A percentile compares a stretch with the other conserved stretches of the same genome.
Evolutionary conservation across 1,284 basidiomycete genomes (phyloP).

Genomic region (Agaricales sp.): DNA sequence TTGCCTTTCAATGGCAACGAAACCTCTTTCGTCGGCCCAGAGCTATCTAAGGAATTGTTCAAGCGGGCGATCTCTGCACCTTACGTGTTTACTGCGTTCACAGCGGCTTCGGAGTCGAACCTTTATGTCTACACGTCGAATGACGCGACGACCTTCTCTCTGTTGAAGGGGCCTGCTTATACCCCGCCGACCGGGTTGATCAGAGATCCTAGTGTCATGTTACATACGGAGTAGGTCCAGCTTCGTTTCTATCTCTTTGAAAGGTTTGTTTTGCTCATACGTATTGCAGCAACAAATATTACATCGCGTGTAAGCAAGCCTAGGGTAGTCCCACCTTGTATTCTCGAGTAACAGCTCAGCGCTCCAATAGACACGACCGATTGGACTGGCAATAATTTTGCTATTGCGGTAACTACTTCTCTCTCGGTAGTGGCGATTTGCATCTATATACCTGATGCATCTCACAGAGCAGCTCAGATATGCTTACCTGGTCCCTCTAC

Average conservation of each 20-base stretch:
- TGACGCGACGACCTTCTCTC: slow-evolving; percentile 21
- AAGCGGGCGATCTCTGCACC: slow-evolving; percentile 20
- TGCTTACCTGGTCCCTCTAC: slow-evolving; percentile 19
- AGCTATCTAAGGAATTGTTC: not conserved
- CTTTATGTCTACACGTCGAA: slow-evolving; percentile 24
- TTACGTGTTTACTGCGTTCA: slow-evolving; percentile 25
- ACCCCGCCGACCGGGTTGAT: slow-evolving; percentile 23
- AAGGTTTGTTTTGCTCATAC: not conserved
- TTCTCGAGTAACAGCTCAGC: not conserved
- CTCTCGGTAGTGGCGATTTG: no score
- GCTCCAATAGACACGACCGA: slow-evolving; percentile 19
- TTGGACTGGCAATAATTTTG: slow-evolving; percentile 23
- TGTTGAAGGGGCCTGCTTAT: slow-evolving; percentile 24
- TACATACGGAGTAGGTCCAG: slow-evolving; percentile 21
- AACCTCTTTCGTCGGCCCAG: not conserved
- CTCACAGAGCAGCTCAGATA: slow-evolving; percentile 20
- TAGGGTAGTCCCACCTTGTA: not conserved
- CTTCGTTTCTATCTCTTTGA: not conserved
- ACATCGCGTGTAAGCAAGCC: slow-evolving; percentile 21
- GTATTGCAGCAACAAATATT: slow-evolving; percentile 22
- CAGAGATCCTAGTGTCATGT: slow-evolving; percentile 23
- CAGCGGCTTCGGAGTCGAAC: slow-evolving; percentile 22
- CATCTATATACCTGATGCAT: not conserved
- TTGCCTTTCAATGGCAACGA: not conserved
- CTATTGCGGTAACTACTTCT: slow-evolving; percentile 19